Base-by-base conservation (phyloP, 2,329 filamentous ascomycete genomes). In the Paramyrothecium roridum region DNA sequence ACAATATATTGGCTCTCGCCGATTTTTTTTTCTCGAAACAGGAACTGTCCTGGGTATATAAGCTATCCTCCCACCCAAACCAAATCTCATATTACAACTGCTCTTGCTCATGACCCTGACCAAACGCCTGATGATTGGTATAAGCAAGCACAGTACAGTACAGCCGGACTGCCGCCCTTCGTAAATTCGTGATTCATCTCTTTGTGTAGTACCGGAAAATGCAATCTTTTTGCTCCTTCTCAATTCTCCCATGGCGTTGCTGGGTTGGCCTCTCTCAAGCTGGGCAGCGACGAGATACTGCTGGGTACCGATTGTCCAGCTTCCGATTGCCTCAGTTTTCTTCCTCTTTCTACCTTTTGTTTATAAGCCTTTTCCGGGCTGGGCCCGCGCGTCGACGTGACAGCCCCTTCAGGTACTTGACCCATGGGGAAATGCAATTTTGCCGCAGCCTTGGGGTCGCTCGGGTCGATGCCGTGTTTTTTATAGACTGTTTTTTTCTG, bases 341-440 rank as follows among this genome's bases (percentile, higher is more conserved):
- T 70, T 58, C 73, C 65, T 48, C 65, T 67, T 2, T 64, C 65
- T 56, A 68, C 70, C 58, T 69, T 72, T 55, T 65, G 67, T 13
- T 51, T 51, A 13, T 40, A 17, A 16, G 74, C 65, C 53, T 79
- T 73, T 63, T 82, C 80, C 3, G 79, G 75, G 19, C 72, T 72
- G n/a, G 74, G 72, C 2, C 78, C 76, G 17, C 72, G 69, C 22
- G 73, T 74, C 19, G 77, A 78, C 48, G 73, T 79, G 51, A 79
- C 79, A 13, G 75, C 76, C 21, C 75, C 70, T 8, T 67, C 63
- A 10, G 79, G 79, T 30, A 82, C 70, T 19, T 72, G 73, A 6
- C 73, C 74, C 23, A 76, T 70, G 1, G 79, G 77, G 2, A 77
- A 61, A 52, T 80, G 75, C 57, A 81, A 67, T 61, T 80, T 81